Percentiles rank a stretch among this genome's conserved stretches.
Evolutionary conservation across 108 stramenopile genomes (phyloP).

Genomic region (Pseudonitzschia multiseries): DNA sequence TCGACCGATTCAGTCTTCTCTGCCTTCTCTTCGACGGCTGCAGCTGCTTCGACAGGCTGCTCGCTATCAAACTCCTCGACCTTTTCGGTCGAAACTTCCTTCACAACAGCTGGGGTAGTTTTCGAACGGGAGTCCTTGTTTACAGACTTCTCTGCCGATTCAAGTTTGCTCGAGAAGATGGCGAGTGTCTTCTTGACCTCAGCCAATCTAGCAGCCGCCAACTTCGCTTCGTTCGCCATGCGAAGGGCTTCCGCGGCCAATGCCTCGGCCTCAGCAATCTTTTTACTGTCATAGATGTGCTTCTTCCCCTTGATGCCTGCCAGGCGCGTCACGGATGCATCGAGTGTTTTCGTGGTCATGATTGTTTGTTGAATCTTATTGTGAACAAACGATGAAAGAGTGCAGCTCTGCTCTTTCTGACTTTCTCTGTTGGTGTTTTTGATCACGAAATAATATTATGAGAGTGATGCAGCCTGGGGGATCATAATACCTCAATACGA

Average conservation of each 20-base stretch:
- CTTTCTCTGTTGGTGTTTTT: neutral
- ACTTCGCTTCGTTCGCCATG: constrained; percentile 22
- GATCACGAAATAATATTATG: neutral
- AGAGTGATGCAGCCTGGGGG: too few relatives aligned
- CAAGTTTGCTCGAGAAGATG: constrained; percentile 14
- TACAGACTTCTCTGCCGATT: constrained; percentile 7
- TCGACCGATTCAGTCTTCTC: neutral
- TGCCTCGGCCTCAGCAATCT: constrained; percentile 24
- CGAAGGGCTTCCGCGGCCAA: constrained; percentile 25
- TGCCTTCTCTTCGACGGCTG: neutral
- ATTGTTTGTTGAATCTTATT: neutral
- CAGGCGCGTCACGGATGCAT: neutral
- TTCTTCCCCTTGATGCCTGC: constrained; percentile 1
- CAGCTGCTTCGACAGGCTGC: neutral
- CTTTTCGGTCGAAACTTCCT: neutral
- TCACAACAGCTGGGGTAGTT: neutral
- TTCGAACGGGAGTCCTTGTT: neutral
- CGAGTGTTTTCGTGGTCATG: constrained; percentile 4
- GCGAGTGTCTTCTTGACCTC: constrained; percentile 22
- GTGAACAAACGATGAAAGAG: too few relatives aligned
- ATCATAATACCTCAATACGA: too few relatives aligned
- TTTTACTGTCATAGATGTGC: neutral
- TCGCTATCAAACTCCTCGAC: neutral
- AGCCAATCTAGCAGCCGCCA: constrained; percentile 13
- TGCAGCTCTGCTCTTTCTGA: too few relatives aligned